phyloP scores from a whole-genome alignment of 768 basidiomycete genomes.

The Nevesoporus exiguus region DNA sequence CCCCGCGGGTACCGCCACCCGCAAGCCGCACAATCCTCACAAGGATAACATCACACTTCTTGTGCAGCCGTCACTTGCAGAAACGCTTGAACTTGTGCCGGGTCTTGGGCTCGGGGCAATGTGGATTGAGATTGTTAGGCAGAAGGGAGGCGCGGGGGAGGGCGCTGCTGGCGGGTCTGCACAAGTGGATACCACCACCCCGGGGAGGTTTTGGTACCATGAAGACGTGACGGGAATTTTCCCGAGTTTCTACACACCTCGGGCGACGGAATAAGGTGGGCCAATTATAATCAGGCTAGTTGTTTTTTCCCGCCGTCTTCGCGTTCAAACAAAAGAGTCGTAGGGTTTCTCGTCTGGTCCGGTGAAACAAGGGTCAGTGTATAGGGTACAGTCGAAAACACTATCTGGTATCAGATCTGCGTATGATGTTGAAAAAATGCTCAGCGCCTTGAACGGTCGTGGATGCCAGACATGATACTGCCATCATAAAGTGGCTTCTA shows the following conservation, averaged over 20 bases:
- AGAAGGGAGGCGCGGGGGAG: constrained; percentile 12
- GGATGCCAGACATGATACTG: too few species aligned
- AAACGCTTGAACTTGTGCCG: constrained; percentile 36
- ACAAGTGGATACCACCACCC: not conserved
- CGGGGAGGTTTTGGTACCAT: constrained; percentile 52
- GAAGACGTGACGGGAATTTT: constrained; percentile 51
- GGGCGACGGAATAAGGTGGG: constrained; percentile 1
- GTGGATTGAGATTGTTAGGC: constrained; percentile 64
- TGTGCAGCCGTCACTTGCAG: constrained; percentile 43
- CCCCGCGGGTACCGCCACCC: not conserved
- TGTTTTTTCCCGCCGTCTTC: not conserved
- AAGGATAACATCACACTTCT: constrained; percentile 60
- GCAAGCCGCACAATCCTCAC: constrained; percentile 45
- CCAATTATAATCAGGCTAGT: too few species aligned
- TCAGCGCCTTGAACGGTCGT: too few species aligned
- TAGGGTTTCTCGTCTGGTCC: not conserved
- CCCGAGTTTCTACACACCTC: constrained; percentile 49
- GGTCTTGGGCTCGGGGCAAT: constrained; percentile 64
- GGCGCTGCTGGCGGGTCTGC: not conserved
- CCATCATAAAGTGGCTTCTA: too few species aligned
- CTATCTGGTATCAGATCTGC: constrained; percentile 4
- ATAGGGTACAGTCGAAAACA: not conserved
- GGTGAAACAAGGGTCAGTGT: not conserved
- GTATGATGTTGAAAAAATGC: not conserved
- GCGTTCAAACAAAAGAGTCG: not conserved